Base-by-base conservation (phyloP, 2,329 filamentous ascomycete genomes). In the Apiospora malaysiana region DNA sequence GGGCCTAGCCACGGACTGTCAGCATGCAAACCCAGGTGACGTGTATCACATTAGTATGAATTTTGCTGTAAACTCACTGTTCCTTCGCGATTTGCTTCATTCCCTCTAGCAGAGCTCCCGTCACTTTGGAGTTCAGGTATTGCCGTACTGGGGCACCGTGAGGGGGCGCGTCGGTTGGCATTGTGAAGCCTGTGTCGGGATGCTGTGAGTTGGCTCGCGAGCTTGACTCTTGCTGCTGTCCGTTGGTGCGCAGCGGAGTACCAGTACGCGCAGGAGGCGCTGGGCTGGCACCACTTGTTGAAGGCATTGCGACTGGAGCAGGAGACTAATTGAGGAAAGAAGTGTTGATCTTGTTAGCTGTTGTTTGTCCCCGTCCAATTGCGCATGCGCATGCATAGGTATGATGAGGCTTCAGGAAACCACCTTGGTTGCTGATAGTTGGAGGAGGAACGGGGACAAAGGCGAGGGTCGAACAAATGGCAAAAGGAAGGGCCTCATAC, bases 81-180 rank as follows among this genome's bases (percentile, higher is more conserved):
- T 94, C 90, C 75, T 88, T 90, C 5, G 91, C 91, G 72, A 94
- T 79, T 70, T 87, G 81, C 82, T 94, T 94, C 91, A 94, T 92
- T 32, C 92, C 92, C 76, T 94, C 92, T 49, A 94, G 82, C 71
- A 94, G 77, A 37, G 88, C 86, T 0, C 88, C 88, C 0, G 91
- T 92, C 51, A 94, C 87, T 76, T 90, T 93, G 67, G 87, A 85
- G 77, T 94, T 94, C 75, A 94, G 81, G 79, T 94, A 94, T 76
- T 89, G 87, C 63, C 92, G 87, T 6, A 90, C 89, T 0, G 91
- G 89, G 27, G 92, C 92, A 66, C 92, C 92, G 76, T 93, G 90
- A 1, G 86, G 81, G 1, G 88, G 85, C 18, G 90, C 86, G 77
- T 91, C 87, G 16, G 86, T 81, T 1, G 90, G 90, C 79, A 91